Percentiles rank a stretch among this genome's conserved stretches.
Conservation (phyloP, 148 eudicot species). For the Nepenthes mirabilis region DNA sequence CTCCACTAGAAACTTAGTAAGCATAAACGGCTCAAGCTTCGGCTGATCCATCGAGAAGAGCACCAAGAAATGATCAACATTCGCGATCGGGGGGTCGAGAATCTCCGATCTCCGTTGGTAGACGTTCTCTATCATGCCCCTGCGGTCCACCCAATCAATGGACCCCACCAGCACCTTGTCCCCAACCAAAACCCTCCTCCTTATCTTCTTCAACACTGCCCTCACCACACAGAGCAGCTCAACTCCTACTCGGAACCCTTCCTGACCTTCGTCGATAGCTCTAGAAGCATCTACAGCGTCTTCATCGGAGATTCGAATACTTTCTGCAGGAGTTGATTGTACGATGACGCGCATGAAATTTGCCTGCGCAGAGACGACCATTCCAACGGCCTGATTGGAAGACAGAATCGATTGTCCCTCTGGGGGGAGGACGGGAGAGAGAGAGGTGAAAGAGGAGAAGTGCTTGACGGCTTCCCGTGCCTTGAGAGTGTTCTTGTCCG, state of each 20-base stretch:
- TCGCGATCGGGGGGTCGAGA: slow-evolving; percentile 85
- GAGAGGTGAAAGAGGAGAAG: slow-evolving; percentile 24
- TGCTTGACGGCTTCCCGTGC: slow-evolving; percentile 34
- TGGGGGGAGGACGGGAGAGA: slow-evolving; percentile 29
- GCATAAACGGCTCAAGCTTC: slow-evolving; percentile 47
- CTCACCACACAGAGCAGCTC: slow-evolving; percentile 81
- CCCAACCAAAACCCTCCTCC: slow-evolving; percentile 73
- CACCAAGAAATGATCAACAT: slow-evolving; percentile 77
- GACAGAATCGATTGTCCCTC: slow-evolving; percentile 29
- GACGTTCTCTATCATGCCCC: slow-evolving; percentile 91
- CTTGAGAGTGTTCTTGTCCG: slow-evolving; percentile 30
- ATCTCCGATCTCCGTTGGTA: slow-evolving; percentile 48
- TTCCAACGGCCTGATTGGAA: slow-evolving; percentile 50
- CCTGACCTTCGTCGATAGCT: background rate
- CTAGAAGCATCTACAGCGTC: background rate
- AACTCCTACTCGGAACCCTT: slow-evolving; percentile 15
- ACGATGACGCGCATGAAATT: slow-evolving; percentile 95
- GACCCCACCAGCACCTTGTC: slow-evolving; percentile 84
- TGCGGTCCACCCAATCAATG: slow-evolving; percentile 73
- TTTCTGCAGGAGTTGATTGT: slow-evolving; percentile 9
- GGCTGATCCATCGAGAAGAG: slow-evolving; percentile 78
- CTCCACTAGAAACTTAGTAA: slow-evolving; percentile 83
- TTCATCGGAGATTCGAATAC: slow-evolving; percentile 8
- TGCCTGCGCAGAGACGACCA: slow-evolving; percentile 70
- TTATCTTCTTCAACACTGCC: slow-evolving; percentile 90